Conservation (phyloP, 345 rosid genomes). For the Arabis alpina region DNA sequence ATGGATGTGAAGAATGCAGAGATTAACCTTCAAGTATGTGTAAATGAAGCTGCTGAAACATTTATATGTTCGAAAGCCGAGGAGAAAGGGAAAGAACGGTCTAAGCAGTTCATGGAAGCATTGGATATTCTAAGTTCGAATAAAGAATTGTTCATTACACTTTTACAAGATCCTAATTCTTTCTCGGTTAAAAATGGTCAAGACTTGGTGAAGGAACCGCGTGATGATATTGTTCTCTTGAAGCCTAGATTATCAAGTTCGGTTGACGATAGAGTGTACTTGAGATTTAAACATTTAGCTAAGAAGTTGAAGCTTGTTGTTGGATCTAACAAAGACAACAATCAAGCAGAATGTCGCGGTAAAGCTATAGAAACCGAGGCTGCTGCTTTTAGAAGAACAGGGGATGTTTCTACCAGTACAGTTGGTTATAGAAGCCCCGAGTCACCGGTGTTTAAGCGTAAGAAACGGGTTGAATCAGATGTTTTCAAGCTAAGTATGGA, state of each 20-base stretch:
- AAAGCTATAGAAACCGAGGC: slow-evolving; percentile 38
- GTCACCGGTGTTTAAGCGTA: slow-evolving; percentile 40
- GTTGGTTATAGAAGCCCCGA: slow-evolving; percentile 43
- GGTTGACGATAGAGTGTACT: slow-evolving; percentile 46
- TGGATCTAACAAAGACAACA: slow-evolving; percentile 48
- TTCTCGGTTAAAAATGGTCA: slow-evolving; percentile 58
- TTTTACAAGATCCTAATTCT: slow-evolving; percentile 78
- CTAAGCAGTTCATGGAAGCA: slow-evolving; percentile 75
- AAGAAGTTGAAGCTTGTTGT: slow-evolving; percentile 65
- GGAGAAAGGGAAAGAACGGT: slow-evolving; percentile 42
- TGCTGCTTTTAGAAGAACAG: slow-evolving; percentile 17
- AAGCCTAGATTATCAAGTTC: slow-evolving; percentile 49
- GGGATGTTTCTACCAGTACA: slow-evolving; percentile 39
- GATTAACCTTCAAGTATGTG: slow-evolving; percentile 53
- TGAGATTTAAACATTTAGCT: slow-evolving; percentile 58
- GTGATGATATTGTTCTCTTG: slow-evolving; percentile 50
- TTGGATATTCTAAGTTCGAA: slow-evolving; percentile 69
- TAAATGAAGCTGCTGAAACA: slow-evolving; percentile 62
- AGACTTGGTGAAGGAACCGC: slow-evolving; percentile 47
- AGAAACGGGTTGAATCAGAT: slow-evolving; percentile 46
- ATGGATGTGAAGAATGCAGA: slow-evolving; percentile 42
- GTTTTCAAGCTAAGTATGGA: slow-evolving; percentile 37
- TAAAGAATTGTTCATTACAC: slow-evolving; percentile 65
- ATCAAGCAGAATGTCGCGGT: slow-evolving; percentile 29
- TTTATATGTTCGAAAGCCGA: slow-evolving; percentile 55